Evolutionary conservation across 805 yeast species (phyloP), one percentile per base, ranked within the genome.

Genomic region (Saccharomyces jurei): DNA sequence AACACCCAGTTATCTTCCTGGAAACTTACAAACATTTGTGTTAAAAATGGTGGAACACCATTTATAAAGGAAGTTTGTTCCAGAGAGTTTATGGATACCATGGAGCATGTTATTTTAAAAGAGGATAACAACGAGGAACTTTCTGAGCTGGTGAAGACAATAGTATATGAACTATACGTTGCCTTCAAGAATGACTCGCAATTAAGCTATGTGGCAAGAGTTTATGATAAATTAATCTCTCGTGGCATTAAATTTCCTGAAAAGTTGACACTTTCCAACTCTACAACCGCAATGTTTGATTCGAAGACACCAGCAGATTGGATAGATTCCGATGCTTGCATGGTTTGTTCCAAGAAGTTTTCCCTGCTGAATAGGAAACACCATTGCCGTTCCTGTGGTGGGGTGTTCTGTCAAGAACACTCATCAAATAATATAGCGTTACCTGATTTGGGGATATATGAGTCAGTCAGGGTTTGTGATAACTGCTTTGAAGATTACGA

Each of bases 331-430:
- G 96, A 89, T 62, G 89, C 89, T 3, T 94, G 99, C 70, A 91
- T 94, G 97, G 82, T 89, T 53, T 89, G 97, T 61, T 89, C 95
- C 51, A 81, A 77, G 46, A 73, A 84, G 14, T 94, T 94, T 66
- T 76, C 94, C 0, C 79, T 92, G 66, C 74, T 91, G 56, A 90
- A 88, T 68, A 79, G 99, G 65, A 90, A 92, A 68, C 99, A 94
- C 69, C 99, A 94, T 71, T 94, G 99, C 70, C 79, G 99, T 52
- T 86, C 96, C 52, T 94, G 99, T 72, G 99, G 99, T 26, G 97
- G 97, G 3, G 96, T 89, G 0, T 92, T 79, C 66, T 84, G 96
- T 69, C 91, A 87, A 59, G 78, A 81, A 5, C 96, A 95, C 70
- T 89, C 97, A n/a, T 74, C 85, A 1, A 81, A 87, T 60, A 75